Evolutionary conservation across 2,329 filamentous ascomycete genomes (phyloP).

Genomic region (Grosmannia huntii): DNA sequence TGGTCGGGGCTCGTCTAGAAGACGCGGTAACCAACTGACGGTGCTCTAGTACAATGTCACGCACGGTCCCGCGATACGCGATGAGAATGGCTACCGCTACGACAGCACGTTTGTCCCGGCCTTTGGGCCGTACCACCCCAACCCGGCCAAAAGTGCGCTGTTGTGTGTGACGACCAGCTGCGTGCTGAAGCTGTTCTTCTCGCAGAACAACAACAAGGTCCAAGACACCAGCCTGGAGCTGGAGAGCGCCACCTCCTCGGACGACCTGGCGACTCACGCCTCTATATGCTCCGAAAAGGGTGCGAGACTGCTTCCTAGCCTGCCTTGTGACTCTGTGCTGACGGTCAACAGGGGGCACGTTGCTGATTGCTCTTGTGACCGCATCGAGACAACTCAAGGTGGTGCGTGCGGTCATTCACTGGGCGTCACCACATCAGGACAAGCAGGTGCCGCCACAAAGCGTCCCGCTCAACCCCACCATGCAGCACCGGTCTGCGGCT

Average conservation of each 20-base stretch:
- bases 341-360: constrained; percentile 21
- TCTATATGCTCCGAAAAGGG: constrained; percentile 63
- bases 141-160: constrained; percentile 57
- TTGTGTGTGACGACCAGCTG: constrained; percentile 66
- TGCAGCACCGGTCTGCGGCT: constrained; percentile 43
- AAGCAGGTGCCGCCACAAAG: constrained; percentile 35
- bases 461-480: constrained; percentile 34
- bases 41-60: constrained; percentile 32
- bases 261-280: constrained; percentile 70
- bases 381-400: constrained; percentile 60
- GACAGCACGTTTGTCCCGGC: constrained; percentile 52
- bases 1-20: neutral
- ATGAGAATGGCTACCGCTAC: constrained; percentile 53
- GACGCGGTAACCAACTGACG: neutral
- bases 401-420: constrained; percentile 61
- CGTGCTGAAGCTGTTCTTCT: constrained; percentile 62
- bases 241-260: constrained; percentile 57
- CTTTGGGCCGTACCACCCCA: constrained; percentile 61
- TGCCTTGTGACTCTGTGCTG: constrained; percentile 6
- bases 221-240: constrained; percentile 62
- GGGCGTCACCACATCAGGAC: constrained; percentile 51
- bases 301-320: constrained; percentile 21
- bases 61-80: constrained; percentile 51
- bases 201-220: constrained; percentile 59
- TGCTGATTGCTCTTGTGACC: constrained; percentile 57